Percentiles rank a stretch among this genome's conserved stretches.
Conservation (phyloP, 164 flowering plant species). For the Magnolia changhungtana region DNA sequence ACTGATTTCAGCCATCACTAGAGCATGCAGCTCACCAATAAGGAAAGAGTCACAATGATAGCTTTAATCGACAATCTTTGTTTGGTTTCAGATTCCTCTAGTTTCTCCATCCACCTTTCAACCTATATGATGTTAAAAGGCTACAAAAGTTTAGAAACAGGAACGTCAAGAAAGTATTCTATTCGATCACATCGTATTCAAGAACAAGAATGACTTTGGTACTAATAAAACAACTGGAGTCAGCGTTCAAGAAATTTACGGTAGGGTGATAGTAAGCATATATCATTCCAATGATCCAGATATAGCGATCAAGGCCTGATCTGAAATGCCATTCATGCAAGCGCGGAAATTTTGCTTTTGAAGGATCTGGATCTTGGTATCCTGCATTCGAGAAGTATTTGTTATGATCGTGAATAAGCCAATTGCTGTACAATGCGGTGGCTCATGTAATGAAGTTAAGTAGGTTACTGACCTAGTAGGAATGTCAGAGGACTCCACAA, state of each 20-base stretch:
- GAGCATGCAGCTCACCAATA: constrained; percentile 49
- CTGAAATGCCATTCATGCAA: constrained; percentile 97
- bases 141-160: constrained; percentile 3
- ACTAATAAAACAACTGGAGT: not conserved
- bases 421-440: constrained; percentile 1
- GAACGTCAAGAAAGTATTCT: not conserved
- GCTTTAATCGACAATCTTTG: constrained; percentile 59
- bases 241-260: constrained; percentile 41
- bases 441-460: not conserved
- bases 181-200: not conserved
- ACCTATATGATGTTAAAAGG: constrained; percentile 38
- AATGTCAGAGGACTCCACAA: constrained; percentile 84
- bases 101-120: constrained; percentile 92
- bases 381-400: constrained; percentile 27
- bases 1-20: constrained; percentile 5
- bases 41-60: constrained; percentile 46
- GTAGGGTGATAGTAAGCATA: constrained; percentile 93
- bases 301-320: constrained; percentile 98
- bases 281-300: constrained; percentile 98
- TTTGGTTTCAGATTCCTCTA: constrained; percentile 84
- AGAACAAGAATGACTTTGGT: not conserved
- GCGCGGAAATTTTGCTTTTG: constrained; percentile 65
- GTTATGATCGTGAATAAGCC: constrained; percentile 1
- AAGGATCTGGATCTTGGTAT: constrained; percentile 76
- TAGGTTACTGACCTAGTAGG: constrained; percentile 57